A percentile compares a stretch with the other conserved stretches of the same genome.
Evolutionary conservation across 495 filamentous ascomycete species (phyloP).

Genomic region (Penicillium riverlandense): DNA sequence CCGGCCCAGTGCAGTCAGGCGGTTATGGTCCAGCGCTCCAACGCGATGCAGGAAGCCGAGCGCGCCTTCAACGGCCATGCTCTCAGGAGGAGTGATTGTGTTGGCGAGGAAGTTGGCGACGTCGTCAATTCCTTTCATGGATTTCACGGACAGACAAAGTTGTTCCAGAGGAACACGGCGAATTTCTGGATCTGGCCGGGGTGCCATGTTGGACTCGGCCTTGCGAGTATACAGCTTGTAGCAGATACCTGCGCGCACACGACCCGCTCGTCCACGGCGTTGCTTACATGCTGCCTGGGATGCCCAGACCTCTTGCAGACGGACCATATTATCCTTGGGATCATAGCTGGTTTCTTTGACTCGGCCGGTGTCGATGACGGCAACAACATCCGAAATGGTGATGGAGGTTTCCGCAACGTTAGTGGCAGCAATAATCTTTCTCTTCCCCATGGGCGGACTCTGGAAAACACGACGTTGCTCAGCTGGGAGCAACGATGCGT

Average conservation of each 20-base stretch:
- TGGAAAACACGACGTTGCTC: constrained; percentile 87
- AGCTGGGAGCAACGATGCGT: constrained; percentile 79
- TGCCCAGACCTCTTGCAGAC: constrained; percentile 90
- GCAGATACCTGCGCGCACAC: constrained; percentile 84
- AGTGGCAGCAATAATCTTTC: constrained; percentile 89
- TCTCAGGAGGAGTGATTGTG: constrained; percentile 82
- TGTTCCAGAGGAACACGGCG: constrained; percentile 89
- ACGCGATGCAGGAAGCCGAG: constrained; percentile 71
- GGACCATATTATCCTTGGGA: constrained; percentile 86
- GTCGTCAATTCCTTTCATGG: constrained; percentile 79
- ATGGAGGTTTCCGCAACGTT: constrained; percentile 98
- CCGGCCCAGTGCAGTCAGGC: constrained; percentile 81
- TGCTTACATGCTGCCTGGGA: constrained; percentile 94
- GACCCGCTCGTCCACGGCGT: constrained; percentile 87
- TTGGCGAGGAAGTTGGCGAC: constrained; percentile 74
- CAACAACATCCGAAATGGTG: constrained; percentile 94
- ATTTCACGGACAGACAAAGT: constrained; percentile 84
- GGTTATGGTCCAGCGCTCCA: constrained; percentile 77
- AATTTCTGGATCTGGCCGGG: constrained; percentile 89
- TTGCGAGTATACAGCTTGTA: constrained; percentile 91
- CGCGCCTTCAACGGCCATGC: constrained; percentile 76
- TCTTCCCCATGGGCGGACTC: constrained; percentile 63
- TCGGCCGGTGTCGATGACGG: constrained; percentile 88
- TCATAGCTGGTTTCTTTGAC: constrained; percentile 97
- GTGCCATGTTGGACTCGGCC: constrained; percentile 79